Base-by-base conservation (phyloP, 352 stramenopile species). In the Phytophthora pisi region DNA sequence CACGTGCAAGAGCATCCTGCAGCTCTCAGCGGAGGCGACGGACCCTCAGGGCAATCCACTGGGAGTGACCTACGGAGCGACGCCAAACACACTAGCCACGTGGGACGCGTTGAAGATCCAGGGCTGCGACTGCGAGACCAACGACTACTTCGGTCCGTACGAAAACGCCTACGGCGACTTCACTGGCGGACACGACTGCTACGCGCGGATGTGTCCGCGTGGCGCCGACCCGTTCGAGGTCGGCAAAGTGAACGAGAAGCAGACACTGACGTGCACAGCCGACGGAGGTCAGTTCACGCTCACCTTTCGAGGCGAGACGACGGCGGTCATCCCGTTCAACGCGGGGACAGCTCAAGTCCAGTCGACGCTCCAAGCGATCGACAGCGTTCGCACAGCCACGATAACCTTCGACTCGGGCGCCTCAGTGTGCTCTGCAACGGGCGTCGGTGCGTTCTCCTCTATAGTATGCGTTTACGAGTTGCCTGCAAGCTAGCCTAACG, bases 61-160 rank as follows among this genome's bases (percentile, higher is more conserved):
- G 9, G 79, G 86, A 3, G 52, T 87, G 40, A 86, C 79, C n/a
- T 92, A 94, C 57, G 84, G 82, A 5, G 65, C 75, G n/a, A 90
- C 80, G 18, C 56, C 84, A 49, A 91, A 91, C 62, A 78, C 64
- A 0, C 51, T 71, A 2, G 51, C 74, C 1, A 90, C 83, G 9
- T 98, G 93, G 93, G 93, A 98, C 64, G 79, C 75, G 49, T 78
- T 85, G 55, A 87, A 93, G 50, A 90, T 90, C 51, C 91, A 97
- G 58, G 89, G 88, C 38, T 98, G 93, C 62, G 74, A 85, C 50
- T 93, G 85, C 57, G 59, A 66, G 15, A 76, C 75, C 15, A 77
- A 88, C 43, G 77, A 81, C 57, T 93, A 91, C 74, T 80, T 91
- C 65, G 85, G 85, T 0, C 80, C 82, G 20, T 93, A 88, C 72